Base-by-base conservation (phyloP, 208 protist species). In the Trichomonas vaginalis region DNA sequence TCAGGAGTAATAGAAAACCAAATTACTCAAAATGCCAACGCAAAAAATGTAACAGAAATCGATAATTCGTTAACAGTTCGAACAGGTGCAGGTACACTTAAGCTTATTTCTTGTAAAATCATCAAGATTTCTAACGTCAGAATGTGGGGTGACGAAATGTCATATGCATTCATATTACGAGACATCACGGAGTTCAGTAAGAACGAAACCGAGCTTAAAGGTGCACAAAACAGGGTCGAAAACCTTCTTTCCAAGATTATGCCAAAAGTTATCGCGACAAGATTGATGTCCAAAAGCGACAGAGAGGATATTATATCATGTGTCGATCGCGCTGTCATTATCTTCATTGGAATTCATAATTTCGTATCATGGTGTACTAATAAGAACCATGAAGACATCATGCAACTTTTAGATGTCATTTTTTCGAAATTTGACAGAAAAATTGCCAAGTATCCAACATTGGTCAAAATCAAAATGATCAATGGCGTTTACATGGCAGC, bases 401-500 rank as follows among this genome's bases (percentile, higher is more conserved):
- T 92, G 45, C 40, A 92, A n/a, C 32, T 92, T 0, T 39, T 92
- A 32, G 45, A 92, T 92, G 40, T 9, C 12, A 92, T 92, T 39
- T 23, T 92, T 32, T 42, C 86, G 27, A 92, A 51, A 27, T 92
- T 92, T 32, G 86, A 92, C 39, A 27, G 15, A 35, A 17, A 17
- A 2, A 92, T 92, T 39, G 23, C 45, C 0, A 92, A 92, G 56
- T 92, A 51, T 92, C 86, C 40, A 39, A 51, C 86, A 35, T 47
- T 92, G 42, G 86, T 92, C 17, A 92, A 92, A 32, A 35, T 92
- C 6, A 92, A 92, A 39, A 92, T 92, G 40, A 92, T 92, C 45
- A 92, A 92, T 51, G 86, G 86, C 39, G 86, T 92, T 47, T 92
- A 92, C 27, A 92, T 92, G 86, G 40, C 45, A 39, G 86, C 86